phyloP scores from a whole-genome alignment of 495 filamentous ascomycete species.

The Aspergillus haitiensis region DNA sequence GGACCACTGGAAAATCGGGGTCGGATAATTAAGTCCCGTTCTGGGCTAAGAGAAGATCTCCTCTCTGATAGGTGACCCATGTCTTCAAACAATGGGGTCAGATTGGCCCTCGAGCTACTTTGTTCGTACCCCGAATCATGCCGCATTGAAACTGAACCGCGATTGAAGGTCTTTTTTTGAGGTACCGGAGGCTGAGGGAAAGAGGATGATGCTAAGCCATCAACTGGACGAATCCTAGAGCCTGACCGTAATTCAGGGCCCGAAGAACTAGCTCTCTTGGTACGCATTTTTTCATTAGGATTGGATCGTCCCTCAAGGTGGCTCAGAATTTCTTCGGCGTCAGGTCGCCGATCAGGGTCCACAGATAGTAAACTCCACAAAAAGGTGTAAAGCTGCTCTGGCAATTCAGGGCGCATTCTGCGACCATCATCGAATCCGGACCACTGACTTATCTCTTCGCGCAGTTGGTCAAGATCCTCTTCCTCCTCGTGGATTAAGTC shows the following conservation, averaged over 20 bases:
- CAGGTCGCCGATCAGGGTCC: slow-evolving; percentile 73
- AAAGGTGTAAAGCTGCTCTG: slow-evolving; percentile 80
- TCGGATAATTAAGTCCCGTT: slow-evolving; percentile 43
- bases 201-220: slow-evolving; percentile 40
- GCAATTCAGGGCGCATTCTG: slow-evolving; percentile 74
- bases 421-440: slow-evolving; percentile 77
- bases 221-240: slow-evolving; percentile 57
- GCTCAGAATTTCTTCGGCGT: slow-evolving; percentile 81
- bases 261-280: slow-evolving; percentile 46
- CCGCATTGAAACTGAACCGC: slow-evolving; percentile 29
- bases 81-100: slow-evolving; percentile 19
- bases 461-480: slow-evolving; percentile 86
- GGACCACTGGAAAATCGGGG: slow-evolving; percentile 31
- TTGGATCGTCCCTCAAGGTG: slow-evolving; percentile 73
- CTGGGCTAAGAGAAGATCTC: slow-evolving; percentile 29
- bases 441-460: slow-evolving; percentile 86
- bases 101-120: slow-evolving; percentile 24
- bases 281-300: slow-evolving; percentile 55
- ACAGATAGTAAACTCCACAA: slow-evolving; percentile 78
- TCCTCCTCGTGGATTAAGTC: slow-evolving; percentile 82
- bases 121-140: slow-evolving; percentile 38
- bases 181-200: slow-evolving; percentile 34
- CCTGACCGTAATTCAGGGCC: slow-evolving; percentile 55
- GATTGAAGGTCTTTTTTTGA: slow-evolving; percentile 32
- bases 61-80: slow-evolving; percentile 23